Evolutionary conservation across 495 filamentous ascomycete genomes (phyloP).

Genomic region (Penicillium chermesinum): DNA sequence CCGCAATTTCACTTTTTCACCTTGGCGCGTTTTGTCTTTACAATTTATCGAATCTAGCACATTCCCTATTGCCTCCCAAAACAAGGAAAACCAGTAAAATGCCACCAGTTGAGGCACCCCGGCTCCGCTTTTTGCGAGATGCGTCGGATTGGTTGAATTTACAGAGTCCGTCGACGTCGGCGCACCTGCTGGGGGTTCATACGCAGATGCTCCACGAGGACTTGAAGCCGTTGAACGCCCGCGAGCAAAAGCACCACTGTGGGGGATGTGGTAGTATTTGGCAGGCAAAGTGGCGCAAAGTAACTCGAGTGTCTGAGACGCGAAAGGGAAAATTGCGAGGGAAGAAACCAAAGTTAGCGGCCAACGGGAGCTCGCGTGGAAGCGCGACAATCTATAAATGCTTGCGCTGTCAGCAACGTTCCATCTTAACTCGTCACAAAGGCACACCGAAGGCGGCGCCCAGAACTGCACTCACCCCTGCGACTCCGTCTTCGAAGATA

Average conservation of each 20-base stretch:
- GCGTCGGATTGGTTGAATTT: slow-evolving; percentile 39
- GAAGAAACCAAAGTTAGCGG: slow-evolving; percentile 16
- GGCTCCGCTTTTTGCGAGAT: slow-evolving; percentile 41
- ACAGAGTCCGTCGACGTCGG: slow-evolving; percentile 44
- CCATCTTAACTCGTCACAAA: slow-evolving; percentile 17
- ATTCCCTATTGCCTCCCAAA: not conserved
- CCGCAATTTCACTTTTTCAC: not conserved
- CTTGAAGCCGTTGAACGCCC: slow-evolving; percentile 31
- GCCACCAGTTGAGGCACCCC: slow-evolving; percentile 31
- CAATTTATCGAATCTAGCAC: not conserved
- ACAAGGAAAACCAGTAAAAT: slow-evolving; percentile 5
- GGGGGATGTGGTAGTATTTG: slow-evolving; percentile 49
- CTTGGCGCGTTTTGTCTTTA: not conserved
- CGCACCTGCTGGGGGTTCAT: slow-evolving; percentile 42
- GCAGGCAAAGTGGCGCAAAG: slow-evolving; percentile 38
- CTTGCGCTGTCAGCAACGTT: slow-evolving; percentile 33
- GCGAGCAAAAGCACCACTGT: slow-evolving; percentile 40
- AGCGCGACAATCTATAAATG: slow-evolving; percentile 36
- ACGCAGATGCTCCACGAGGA: slow-evolving; percentile 39
- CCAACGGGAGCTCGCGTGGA: not conserved
- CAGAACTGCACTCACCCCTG: slow-evolving; percentile 4
- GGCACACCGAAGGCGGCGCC: slow-evolving; percentile 5
- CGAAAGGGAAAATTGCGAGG: not conserved
- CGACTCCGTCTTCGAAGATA: slow-evolving; percentile 7
- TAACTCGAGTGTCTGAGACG: slow-evolving; percentile 14